Percentiles rank a stretch among this genome's conserved stretches.
phyloP scores from a whole-genome alignment of 805 yeast genomes.

The Candida adriatica region DNA sequence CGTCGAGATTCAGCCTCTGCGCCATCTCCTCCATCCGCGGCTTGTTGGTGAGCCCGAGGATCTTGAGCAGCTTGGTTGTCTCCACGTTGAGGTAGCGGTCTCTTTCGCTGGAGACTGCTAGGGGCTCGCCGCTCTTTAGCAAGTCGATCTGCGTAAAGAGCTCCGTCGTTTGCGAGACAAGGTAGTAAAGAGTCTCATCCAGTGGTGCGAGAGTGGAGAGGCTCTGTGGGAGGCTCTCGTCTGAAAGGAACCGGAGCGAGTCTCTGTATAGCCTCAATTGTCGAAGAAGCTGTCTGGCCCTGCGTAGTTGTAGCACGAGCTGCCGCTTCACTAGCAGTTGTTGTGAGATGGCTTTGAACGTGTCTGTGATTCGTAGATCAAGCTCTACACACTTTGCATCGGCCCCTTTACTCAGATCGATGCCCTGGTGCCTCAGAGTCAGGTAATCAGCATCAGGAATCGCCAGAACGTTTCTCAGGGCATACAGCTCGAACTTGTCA shows the following conservation, averaged over 20 bases:
- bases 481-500: slow-evolving; percentile 80
- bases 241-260: slow-evolving; percentile 19
- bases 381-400: slow-evolving; percentile 17
- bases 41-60: slow-evolving; percentile 19
- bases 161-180: slow-evolving; percentile 36
- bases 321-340: slow-evolving; percentile 39
- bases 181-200: slow-evolving; percentile 39
- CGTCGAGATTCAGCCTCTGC: no score
- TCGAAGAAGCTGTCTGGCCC: slow-evolving; percentile 31
- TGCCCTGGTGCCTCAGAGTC: slow-evolving; percentile 58
- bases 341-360: slow-evolving; percentile 33
- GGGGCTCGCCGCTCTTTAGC: no score
- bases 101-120: no score
- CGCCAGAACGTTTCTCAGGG: slow-evolving; percentile 66
- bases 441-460: slow-evolving; percentile 53
- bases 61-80: slow-evolving; percentile 26
- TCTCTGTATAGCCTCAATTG: slow-evolving; percentile 28
- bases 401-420: slow-evolving; percentile 25
- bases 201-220: slow-evolving; percentile 36
- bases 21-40: slow-evolving; percentile 17
- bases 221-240: slow-evolving; percentile 4
- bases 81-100: slow-evolving; percentile 36
- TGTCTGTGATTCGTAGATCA: slow-evolving; percentile 27
- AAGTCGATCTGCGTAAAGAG: no score
- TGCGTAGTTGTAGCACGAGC: slow-evolving; percentile 32